Conservation (phyloP, 2,329 filamentous ascomycete genomes). For the Rhynchosporium graminicola region DNA sequence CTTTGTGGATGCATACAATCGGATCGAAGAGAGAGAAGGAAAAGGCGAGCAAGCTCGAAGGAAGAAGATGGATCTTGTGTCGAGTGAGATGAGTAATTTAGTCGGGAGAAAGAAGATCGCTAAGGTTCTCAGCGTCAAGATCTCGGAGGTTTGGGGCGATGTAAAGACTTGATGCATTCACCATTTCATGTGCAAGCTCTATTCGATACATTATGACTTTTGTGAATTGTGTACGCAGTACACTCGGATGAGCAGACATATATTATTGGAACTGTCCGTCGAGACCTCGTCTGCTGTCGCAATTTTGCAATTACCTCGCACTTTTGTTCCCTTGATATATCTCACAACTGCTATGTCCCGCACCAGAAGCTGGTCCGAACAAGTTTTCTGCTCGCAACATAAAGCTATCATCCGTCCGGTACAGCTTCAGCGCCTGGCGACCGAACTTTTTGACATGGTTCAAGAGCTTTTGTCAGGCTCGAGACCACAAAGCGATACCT, state of each 20-base stretch:
- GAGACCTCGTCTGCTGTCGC: background rate
- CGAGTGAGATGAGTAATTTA: constrained; percentile 55
- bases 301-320: background rate
- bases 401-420: too few species aligned
- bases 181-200: background rate
- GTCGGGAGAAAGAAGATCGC: constrained; percentile 69
- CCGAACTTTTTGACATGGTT: too few species aligned
- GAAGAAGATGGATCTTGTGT: constrained; percentile 61
- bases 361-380: too few species aligned
- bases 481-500: too few species aligned
- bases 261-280: background rate
- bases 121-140: constrained; percentile 64
- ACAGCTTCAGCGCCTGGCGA: too few species aligned
- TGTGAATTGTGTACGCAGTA: too few species aligned
- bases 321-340: too few species aligned
- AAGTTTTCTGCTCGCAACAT: too few species aligned
- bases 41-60: constrained; percentile 49
- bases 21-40: constrained; percentile 46
- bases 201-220: too few species aligned
- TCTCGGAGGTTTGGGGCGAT: constrained; percentile 72
- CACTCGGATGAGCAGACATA: too few species aligned
- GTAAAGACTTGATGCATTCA: constrained; percentile 14
- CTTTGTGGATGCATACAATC: constrained; percentile 69
- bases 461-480: too few species aligned
- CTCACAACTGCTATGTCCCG: too few species aligned